phyloP scores from a whole-genome alignment of 1,139 yeast species.

The Kazachstania sp. region DNA sequence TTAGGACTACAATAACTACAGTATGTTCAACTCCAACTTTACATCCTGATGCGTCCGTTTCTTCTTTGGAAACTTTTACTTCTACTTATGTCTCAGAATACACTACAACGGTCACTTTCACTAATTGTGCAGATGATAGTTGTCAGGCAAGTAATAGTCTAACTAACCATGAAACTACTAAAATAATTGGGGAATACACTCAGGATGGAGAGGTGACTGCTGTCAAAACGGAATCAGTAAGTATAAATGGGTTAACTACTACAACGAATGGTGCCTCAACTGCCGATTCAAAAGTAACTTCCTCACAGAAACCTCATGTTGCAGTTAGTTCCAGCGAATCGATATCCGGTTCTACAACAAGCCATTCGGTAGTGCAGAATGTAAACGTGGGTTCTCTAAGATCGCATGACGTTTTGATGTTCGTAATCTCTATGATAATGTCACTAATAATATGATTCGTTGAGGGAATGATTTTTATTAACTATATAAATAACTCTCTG shows the following conservation, averaged over 20 bases:
- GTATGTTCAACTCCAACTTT: neutral
- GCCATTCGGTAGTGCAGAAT: neutral
- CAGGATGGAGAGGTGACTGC: neutral
- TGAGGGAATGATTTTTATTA: too few relatives aligned
- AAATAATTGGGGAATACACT: neutral
- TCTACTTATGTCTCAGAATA: neutral
- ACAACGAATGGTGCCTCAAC: neutral
- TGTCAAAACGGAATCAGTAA: neutral
- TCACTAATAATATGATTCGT: neutral
- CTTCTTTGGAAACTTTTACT: neutral
- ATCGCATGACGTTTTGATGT: neutral
- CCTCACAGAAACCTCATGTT: neutral
- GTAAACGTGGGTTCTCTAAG: neutral
- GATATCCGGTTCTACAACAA: neutral
- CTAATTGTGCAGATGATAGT: neutral
- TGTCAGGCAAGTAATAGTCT: neutral
- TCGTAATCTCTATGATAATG: neutral
- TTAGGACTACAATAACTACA: neutral
- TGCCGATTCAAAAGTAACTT: neutral
- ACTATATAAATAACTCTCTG: too few relatives aligned
- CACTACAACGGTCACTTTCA: neutral
- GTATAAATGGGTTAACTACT: neutral
- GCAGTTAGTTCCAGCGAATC: neutral
- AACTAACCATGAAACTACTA: neutral
- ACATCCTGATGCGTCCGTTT: neutral